Evolutionary conservation across 2,329 filamentous ascomycete species (phyloP).

Genomic region (Penicillium olsonii): DNA sequence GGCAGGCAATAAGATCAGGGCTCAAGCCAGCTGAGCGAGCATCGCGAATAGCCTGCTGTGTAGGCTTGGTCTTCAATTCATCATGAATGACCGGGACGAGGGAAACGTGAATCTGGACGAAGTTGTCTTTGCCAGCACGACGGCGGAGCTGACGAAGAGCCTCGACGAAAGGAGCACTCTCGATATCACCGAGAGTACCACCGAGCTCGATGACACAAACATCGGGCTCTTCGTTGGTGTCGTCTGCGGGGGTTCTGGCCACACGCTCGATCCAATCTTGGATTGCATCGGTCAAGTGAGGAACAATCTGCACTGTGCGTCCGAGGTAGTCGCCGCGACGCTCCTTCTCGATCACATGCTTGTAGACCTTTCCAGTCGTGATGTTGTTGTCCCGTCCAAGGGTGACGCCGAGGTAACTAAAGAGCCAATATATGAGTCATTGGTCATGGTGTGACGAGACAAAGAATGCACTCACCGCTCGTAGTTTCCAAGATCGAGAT

Average conservation of each 20-base stretch:
- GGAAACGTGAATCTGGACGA: slow-evolving; percentile 79
- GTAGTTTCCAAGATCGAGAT: slow-evolving; percentile 74
- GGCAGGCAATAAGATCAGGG: slow-evolving; percentile 84
- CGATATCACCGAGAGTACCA: slow-evolving; percentile 68
- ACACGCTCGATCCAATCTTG: slow-evolving; percentile 91
- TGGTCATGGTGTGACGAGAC: neutral
- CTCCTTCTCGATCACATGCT: slow-evolving; percentile 78
- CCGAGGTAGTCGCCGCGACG: slow-evolving; percentile 77
- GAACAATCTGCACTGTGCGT: slow-evolving; percentile 84
- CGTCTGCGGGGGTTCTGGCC: slow-evolving; percentile 80
- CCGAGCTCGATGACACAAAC: slow-evolving; percentile 76
- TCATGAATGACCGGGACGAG: slow-evolving; percentile 71
- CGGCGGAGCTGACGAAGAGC: slow-evolving; percentile 76
- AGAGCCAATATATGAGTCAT: neutral
- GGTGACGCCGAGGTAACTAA: slow-evolving; percentile 72
- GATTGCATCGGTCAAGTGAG: slow-evolving; percentile 86
- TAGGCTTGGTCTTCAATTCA: slow-evolving; percentile 96
- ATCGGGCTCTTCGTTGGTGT: slow-evolving; percentile 77
- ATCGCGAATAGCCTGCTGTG: slow-evolving; percentile 82
- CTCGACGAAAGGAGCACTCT: slow-evolving; percentile 83
- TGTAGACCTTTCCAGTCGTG: slow-evolving; percentile 95
- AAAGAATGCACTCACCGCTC: slow-evolving; percentile 49
- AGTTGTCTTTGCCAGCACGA: slow-evolving; percentile 73
- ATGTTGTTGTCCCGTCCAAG: slow-evolving; percentile 89
- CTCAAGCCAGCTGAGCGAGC: slow-evolving; percentile 77